These are phyloP conservation scores for Mycotypha africana DNA, from an alignment of 371 early-diverging fungal genomes.

Conservation along the genomic window DNA sequence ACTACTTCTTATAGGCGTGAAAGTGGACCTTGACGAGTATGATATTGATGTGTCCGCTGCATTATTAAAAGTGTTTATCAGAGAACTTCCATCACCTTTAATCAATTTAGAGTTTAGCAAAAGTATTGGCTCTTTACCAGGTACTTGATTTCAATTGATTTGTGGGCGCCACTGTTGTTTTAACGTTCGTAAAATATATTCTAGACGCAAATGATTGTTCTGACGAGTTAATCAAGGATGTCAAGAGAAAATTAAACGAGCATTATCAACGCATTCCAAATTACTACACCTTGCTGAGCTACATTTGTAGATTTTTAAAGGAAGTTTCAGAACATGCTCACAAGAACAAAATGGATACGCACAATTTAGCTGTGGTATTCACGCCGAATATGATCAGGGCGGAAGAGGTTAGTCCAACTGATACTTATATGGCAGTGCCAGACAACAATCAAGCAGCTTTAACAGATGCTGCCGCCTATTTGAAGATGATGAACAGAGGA, in stretches of 20 bases:
- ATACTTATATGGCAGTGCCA: slow-evolving; percentile 8
- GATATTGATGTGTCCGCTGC: slow-evolving; percentile 82
- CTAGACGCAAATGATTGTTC: slow-evolving; percentile 20
- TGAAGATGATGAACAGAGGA: slow-evolving; percentile 30
- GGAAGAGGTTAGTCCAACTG: slow-evolving; percentile 2
- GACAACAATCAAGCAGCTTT: slow-evolving; percentile 20
- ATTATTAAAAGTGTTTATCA: slow-evolving; percentile 79
- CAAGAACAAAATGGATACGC: slow-evolving; percentile 74
- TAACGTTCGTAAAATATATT: too few relatives aligned
- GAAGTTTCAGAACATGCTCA: slow-evolving; percentile 52
- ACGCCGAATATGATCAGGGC: slow-evolving; percentile 81
- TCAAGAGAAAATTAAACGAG: slow-evolving; percentile 13
- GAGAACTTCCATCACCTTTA: slow-evolving; percentile 77
- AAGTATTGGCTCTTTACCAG: slow-evolving; percentile 28
- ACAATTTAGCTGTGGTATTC: slow-evolving; percentile 85
- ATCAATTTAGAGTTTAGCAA: slow-evolving; percentile 48
- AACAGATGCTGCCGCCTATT: slow-evolving; percentile 19
- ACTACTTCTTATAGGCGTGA: slow-evolving; percentile 21
- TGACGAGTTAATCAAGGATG: slow-evolving; percentile 8
- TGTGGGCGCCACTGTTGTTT: too few relatives aligned
- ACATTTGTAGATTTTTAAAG: slow-evolving; percentile 59
- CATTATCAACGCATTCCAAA: slow-evolving; percentile 17
- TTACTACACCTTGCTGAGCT: slow-evolving; percentile 45
- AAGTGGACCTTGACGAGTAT: slow-evolving; percentile 53
- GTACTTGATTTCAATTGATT: slow-evolving; percentile 11